Evolutionary conservation across 1,139 yeast genomes (phyloP), one percentile per base, ranked within the genome.

Genomic region (Kurtzmaniella quercitrusa): DNA sequence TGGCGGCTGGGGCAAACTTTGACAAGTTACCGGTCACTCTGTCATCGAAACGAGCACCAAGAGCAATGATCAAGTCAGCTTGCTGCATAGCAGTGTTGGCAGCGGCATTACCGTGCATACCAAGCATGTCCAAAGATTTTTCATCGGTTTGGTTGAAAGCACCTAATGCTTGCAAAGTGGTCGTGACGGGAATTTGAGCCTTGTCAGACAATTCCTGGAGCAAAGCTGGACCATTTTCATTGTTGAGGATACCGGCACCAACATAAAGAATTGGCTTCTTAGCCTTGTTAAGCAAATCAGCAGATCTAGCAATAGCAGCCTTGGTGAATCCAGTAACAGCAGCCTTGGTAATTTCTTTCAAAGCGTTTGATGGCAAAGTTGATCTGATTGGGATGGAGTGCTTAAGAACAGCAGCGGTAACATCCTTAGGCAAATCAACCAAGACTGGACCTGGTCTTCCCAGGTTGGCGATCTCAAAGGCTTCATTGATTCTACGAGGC

Each of bases 391-490:
- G 98, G 54, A 93, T 91, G 46, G 96, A 84, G 54, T 83, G 81
- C 58, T 88, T 80, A 57, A 93, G 76, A 51, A 93, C 78, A 28
- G 96, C 85, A 30, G 96, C 96, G 28, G 98, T 93, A 50, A 93
- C 97, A 63, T 93, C 98, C 73, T 93, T 93, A 55, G 98, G 98
- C 60, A 93, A 77, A 67, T 93, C 98, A 42, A 93, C 98, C 55
- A 93, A 78, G 46, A 93, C 98, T 17, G 98, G 98, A 47, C 98
- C 98, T 39, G 98, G 98, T 66, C 98, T 82, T 42, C 98, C 98
- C 47, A 87, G 71, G 37, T 88, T 85, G 48, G 98, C 98, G 53
- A 93, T 93, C 69, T 91, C 97, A 59, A 93, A 93, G 20, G 98
- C 98, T 71, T 93, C 98, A 63, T 93, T 93, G 59, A 93, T 91